phyloP scores from a whole-genome alignment of 768 basidiomycete genomes.

The Leccinellum luteum region DNA sequence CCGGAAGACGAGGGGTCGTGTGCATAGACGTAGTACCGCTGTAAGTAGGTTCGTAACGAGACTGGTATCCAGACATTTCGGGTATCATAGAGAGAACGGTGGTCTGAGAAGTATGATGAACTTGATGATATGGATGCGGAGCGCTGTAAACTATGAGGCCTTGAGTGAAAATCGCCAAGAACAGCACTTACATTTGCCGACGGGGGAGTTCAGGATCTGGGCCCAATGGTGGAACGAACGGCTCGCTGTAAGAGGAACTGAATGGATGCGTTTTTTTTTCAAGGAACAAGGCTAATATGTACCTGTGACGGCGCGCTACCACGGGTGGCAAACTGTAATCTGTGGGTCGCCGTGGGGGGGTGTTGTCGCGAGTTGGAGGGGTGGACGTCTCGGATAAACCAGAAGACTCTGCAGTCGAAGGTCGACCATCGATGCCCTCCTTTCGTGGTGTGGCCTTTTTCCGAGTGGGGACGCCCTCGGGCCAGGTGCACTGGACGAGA shows the following conservation, averaged over 20 bases:
- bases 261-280: constrained; percentile 1
- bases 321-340: constrained; percentile 39
- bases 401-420: constrained; percentile 75
- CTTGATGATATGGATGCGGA: constrained; percentile 46
- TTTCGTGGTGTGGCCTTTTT: constrained; percentile 62
- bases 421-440: constrained; percentile 59
- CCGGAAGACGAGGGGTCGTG: constrained; percentile 39
- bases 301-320: constrained; percentile 43
- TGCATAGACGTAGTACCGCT: constrained; percentile 33
- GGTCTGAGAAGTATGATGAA: constrained; percentile 40
- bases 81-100: constrained; percentile 57
- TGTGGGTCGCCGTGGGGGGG: constrained; percentile 56
- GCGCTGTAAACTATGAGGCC: constrained; percentile 32
- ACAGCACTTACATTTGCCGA: constrained; percentile 44
- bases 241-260: constrained; percentile 36
- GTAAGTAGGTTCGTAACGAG: constrained; percentile 54
- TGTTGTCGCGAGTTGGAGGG: constrained; percentile 65
- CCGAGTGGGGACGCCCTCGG: constrained; percentile 69
- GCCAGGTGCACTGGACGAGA: constrained; percentile 70
- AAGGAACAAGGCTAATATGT: neutral
- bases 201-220: constrained; percentile 44
- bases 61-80: constrained; percentile 52
- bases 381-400: constrained; percentile 70
- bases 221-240: constrained; percentile 42
- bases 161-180: neutral